These are phyloP conservation scores for Avena atlantica DNA, from an alignment of 176 grass and related monocot genomes.

Conservation along the genomic window DNA sequence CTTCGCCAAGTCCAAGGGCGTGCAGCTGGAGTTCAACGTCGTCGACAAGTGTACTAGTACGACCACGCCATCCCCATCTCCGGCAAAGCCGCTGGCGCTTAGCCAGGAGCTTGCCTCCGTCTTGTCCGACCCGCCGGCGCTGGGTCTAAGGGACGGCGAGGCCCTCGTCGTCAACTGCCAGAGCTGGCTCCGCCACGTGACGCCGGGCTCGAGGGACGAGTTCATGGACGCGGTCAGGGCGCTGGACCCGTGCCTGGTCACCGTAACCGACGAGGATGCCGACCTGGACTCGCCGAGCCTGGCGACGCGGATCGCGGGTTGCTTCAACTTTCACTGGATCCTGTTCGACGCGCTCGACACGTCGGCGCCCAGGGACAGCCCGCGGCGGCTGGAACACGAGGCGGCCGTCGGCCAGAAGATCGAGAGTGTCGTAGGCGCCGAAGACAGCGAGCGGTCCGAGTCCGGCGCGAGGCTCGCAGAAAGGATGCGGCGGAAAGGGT, in stretches of 20 bases:
- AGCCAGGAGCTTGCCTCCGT: slow-evolving; percentile 56
- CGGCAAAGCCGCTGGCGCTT: slow-evolving; percentile 37
- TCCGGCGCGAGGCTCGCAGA: slow-evolving; percentile 57
- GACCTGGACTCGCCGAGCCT: slow-evolving; percentile 78
- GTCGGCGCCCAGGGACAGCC: slow-evolving; percentile 69
- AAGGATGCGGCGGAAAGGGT: slow-evolving; percentile 73
- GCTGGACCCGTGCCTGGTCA: slow-evolving; percentile 71
- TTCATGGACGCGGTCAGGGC: slow-evolving; percentile 57
- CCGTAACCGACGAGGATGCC: slow-evolving; percentile 86
- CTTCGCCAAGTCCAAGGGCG: slow-evolving; percentile 77
- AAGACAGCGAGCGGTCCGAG: slow-evolving; percentile 74
- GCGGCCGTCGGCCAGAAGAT: slow-evolving; percentile 82
- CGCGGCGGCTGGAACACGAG: slow-evolving; percentile 71
- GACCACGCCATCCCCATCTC: slow-evolving; percentile 35
- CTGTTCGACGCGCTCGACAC: slow-evolving; percentile 90
- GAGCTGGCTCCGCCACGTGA: slow-evolving; percentile 74
- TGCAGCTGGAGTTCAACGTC: slow-evolving; percentile 76
- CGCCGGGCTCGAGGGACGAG: slow-evolving; percentile 42
- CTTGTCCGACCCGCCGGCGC: slow-evolving; percentile 29
- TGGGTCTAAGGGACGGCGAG: slow-evolving; percentile 61
- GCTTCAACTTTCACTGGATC: slow-evolving; percentile 94
- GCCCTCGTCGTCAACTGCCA: slow-evolving; percentile 88
- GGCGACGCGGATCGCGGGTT: slow-evolving; percentile 58
- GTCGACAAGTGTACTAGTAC: slow-evolving; percentile 27
- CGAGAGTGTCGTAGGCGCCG: slow-evolving; percentile 73